Evolutionary conservation across 2,329 filamentous ascomycete genomes (phyloP).

Genomic region (Neobulgaria alba): DNA sequence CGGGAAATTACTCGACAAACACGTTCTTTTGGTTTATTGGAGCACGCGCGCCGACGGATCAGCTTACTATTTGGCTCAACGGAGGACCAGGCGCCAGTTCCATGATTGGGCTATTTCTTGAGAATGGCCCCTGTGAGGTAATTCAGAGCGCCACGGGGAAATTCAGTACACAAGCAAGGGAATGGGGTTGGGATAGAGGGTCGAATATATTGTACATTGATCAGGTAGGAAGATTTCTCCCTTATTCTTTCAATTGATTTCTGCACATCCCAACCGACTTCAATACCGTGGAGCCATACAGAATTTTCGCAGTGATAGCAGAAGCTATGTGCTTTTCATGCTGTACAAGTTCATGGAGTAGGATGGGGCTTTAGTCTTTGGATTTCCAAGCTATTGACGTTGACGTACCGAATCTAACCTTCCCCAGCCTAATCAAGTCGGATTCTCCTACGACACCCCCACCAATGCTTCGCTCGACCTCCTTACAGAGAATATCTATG

Average conservation of each 20-base stretch:
- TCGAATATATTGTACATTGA: slow-evolving; percentile 47
- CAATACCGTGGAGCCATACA: too few species aligned
- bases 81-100: slow-evolving; percentile 59
- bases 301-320: not conserved
- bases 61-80: slow-evolving; percentile 57
- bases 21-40: slow-evolving; percentile 41
- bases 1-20: slow-evolving; percentile 43
- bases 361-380: not conserved
- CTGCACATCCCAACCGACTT: too few species aligned
- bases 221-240: slow-evolving; percentile 33
- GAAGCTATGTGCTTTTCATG: too few species aligned
- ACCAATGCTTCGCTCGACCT: slow-evolving; percentile 52
- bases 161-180: slow-evolving; percentile 46
- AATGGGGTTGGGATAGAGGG: slow-evolving; percentile 58
- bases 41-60: slow-evolving; percentile 37
- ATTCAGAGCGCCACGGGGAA: slow-evolving; percentile 38
- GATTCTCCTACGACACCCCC: slow-evolving; percentile 57
- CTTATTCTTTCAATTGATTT: too few species aligned
- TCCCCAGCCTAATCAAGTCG: slow-evolving; percentile 59
- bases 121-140: slow-evolving; percentile 46
- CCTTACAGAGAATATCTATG: slow-evolving; percentile 32
- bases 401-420: slow-evolving; percentile 11
- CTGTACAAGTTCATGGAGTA: too few species aligned
- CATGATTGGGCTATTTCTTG: slow-evolving; percentile 55
- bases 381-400: not conserved